Conservation (phyloP, 345 rosid species). For the Gossypium stocksii region DNA sequence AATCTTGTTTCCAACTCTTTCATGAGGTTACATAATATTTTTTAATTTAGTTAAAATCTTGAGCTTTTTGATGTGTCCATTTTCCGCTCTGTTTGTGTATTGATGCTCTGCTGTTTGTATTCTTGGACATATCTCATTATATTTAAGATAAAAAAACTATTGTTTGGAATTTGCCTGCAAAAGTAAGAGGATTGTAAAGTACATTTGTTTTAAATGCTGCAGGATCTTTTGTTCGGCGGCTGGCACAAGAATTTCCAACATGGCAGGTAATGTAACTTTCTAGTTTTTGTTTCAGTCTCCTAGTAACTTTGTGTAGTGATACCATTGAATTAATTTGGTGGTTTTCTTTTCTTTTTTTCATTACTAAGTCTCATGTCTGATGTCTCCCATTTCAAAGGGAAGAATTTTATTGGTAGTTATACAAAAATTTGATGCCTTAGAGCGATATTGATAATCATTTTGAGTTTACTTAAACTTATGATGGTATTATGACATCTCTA, state of each 20-base stretch:
- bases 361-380: background rate
- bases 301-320: background rate
- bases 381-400: background rate
- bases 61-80: background rate
- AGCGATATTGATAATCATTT: background rate
- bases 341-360: background rate
- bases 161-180: background rate
- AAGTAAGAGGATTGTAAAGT: background rate
- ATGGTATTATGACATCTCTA: background rate
- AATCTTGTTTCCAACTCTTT: background rate
- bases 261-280: constrained; percentile 68
- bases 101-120: background rate
- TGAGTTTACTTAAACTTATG: background rate
- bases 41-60: background rate
- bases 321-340: background rate
- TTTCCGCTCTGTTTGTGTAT: background rate
- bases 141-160: background rate
- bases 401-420: background rate
- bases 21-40: background rate
- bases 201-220: background rate
- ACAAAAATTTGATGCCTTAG: background rate
- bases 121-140: background rate
- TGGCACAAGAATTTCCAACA: constrained; percentile 77
- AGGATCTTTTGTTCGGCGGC: constrained; percentile 85
- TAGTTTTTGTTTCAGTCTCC: background rate